Evolutionary conservation across 495 filamentous ascomycete genomes (phyloP).

Genomic region (Chaetomidium leptoderma): DNA sequence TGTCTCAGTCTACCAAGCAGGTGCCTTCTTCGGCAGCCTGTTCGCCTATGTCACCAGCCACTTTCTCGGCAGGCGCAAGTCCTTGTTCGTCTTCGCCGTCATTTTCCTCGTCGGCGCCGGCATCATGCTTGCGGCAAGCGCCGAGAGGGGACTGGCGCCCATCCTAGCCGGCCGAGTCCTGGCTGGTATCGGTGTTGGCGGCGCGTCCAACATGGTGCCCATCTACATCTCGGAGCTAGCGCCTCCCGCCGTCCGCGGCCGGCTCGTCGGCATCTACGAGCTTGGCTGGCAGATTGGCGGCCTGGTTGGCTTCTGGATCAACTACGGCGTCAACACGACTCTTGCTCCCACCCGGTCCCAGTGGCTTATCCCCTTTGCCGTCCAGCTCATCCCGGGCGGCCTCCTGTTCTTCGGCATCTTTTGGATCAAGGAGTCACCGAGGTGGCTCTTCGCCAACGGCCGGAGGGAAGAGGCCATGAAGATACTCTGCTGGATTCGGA

Average conservation of each 20-base stretch:
- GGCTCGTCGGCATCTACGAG: constrained; percentile 63
- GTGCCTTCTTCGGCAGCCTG: constrained; percentile 64
- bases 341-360: constrained; percentile 44
- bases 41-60: constrained; percentile 55
- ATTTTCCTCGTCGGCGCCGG: constrained; percentile 63
- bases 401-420: constrained; percentile 46
- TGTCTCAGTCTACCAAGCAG: constrained; percentile 64
- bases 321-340: constrained; percentile 50
- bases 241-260: constrained; percentile 51
- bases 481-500: constrained; percentile 61
- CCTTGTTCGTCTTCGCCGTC: constrained; percentile 48
- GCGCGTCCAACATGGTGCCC: constrained; percentile 48
- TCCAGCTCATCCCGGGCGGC: constrained; percentile 55
- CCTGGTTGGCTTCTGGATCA: constrained; percentile 71
- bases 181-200: constrained; percentile 52
- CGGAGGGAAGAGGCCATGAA: constrained; percentile 52
- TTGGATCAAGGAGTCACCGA: constrained; percentile 57
- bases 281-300: constrained; percentile 70
- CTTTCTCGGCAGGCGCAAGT: constrained; percentile 54
- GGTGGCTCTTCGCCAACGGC: constrained; percentile 59
- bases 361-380: constrained; percentile 55
- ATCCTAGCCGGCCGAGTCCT: constrained; percentile 56
- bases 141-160: constrained; percentile 53
- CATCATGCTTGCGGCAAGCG: constrained; percentile 58
- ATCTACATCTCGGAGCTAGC: constrained; percentile 58